phyloP scores from a whole-genome alignment of 1,139 yeast genomes.

The Scheffersomyces quercinus region DNA sequence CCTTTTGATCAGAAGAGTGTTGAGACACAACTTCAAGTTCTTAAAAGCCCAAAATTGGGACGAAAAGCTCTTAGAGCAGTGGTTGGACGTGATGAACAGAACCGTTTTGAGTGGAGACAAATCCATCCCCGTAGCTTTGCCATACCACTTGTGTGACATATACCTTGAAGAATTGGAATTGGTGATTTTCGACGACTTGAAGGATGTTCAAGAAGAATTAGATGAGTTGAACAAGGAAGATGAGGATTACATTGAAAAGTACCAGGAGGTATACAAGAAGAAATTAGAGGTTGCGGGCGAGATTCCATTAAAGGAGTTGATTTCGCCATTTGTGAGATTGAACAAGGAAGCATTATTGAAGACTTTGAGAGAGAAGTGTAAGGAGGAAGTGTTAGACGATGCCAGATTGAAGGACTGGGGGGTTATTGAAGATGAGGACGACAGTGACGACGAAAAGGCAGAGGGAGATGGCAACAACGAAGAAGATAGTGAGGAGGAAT shows the following conservation, averaged over 20 bases:
- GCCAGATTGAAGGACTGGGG: conserved; percentile 69
- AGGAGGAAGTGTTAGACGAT: conserved; percentile 67
- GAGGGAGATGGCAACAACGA: conserved; percentile 16
- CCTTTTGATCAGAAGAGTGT: conserved; percentile 73
- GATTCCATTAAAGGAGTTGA: conserved; percentile 56
- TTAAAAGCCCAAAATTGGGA: conserved; percentile 61
- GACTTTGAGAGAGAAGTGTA: conserved; percentile 65
- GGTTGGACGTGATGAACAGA: conserved; percentile 41
- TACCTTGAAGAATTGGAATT: conserved; percentile 81
- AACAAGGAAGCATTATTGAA: conserved; percentile 54
- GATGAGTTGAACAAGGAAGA: conserved; percentile 31
- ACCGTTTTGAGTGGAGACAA: conserved; percentile 53
- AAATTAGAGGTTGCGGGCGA: conserved; percentile 35
- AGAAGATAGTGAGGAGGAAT: conserved; percentile 38
- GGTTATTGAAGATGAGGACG: conserved; percentile 33
- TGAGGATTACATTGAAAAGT: conserved; percentile 27
- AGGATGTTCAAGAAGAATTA: conserved; percentile 42
- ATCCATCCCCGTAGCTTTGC: conserved; percentile 70
- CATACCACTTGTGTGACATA: conserved; percentile 84
- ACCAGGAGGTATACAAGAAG: conserved; percentile 22
- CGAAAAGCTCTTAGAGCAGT: conserved; percentile 44
- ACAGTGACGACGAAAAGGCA: conserved; percentile 19
- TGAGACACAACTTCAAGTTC: conserved; percentile 64
- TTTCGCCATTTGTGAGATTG: conserved; percentile 61
- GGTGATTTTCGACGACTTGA: conserved; percentile 51